These are phyloP conservation scores for Ilyonectria robusta DNA, from an alignment of 2,329 filamentous ascomycete genomes.

Conservation along the genomic window DNA sequence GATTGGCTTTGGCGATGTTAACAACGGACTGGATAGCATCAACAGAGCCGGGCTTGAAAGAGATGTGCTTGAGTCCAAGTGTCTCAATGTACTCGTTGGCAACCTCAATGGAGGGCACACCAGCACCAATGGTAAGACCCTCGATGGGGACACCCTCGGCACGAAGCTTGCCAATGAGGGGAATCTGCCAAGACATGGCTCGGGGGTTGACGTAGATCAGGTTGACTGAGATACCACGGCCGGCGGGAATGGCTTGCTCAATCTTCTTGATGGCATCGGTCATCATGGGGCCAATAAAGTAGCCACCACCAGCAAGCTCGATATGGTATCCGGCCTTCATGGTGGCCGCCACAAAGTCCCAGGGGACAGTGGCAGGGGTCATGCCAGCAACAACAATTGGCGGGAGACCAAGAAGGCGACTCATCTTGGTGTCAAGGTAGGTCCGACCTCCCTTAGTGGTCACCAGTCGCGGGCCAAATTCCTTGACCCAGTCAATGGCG, in stretches of 20 bases:
- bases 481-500: slow-evolving; percentile 97
- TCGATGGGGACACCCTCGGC: slow-evolving; percentile 92
- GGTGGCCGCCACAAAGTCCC: slow-evolving; percentile 92
- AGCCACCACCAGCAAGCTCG: slow-evolving; percentile 90
- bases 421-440: slow-evolving; percentile 98
- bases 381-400: slow-evolving; percentile 94
- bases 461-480: slow-evolving; percentile 92
- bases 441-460: slow-evolving; percentile 91
- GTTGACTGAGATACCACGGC: slow-evolving; percentile 90
- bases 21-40: slow-evolving; percentile 91
- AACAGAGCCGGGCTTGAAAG: slow-evolving; percentile 92
- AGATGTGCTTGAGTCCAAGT: slow-evolving; percentile 91
- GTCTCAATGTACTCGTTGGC: slow-evolving; percentile 96
- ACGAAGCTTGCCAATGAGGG: slow-evolving; percentile 83
- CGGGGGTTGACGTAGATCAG: slow-evolving; percentile 92
- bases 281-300: slow-evolving; percentile 87
- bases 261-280: slow-evolving; percentile 87
- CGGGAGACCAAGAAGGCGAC: slow-evolving; percentile 84
- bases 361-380: slow-evolving; percentile 90
- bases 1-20: slow-evolving; percentile 95
- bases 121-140: slow-evolving; percentile 91
- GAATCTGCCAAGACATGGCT: slow-evolving; percentile 94
- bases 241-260: slow-evolving; percentile 85
- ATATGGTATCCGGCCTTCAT: slow-evolving; percentile 98
- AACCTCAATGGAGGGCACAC: slow-evolving; percentile 93